These are phyloP conservation scores for Pestalotiopsis sp. DNA, from an alignment of 2,329 filamentous ascomycete species.

Conservation along the genomic window DNA sequence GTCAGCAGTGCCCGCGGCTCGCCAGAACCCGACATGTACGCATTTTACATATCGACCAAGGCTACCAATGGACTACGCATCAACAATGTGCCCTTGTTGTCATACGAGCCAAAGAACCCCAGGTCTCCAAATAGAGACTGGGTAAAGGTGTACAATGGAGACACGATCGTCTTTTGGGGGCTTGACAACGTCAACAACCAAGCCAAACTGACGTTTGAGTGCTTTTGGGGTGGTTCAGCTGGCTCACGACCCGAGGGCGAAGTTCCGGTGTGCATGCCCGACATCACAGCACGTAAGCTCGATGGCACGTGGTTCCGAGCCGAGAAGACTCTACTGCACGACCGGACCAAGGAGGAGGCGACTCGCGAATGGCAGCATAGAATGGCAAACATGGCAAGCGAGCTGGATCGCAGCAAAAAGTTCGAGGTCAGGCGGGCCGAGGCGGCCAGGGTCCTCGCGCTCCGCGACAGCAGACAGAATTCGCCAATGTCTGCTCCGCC, in stretches of 20 bases:
- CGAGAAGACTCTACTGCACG: constrained; percentile 44
- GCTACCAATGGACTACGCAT: constrained; percentile 74
- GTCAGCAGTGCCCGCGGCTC: constrained; percentile 30
- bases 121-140: constrained; percentile 57
- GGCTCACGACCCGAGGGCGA: constrained; percentile 36
- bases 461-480: constrained; percentile 13
- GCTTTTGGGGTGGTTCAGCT: constrained; percentile 57
- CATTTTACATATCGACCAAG: constrained; percentile 77
- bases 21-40: constrained; percentile 52
- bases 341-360: constrained; percentile 42
- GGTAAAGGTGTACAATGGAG: constrained; percentile 74
- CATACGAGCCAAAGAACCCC: constrained; percentile 54
- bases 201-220: constrained; percentile 52
- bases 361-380: constrained; percentile 45
- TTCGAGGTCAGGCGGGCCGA: constrained; percentile 52
- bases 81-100: constrained; percentile 67
- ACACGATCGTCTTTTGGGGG: constrained; percentile 73
- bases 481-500: constrained; percentile 11
- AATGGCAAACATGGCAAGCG: constrained; percentile 39
- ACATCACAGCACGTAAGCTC: constrained; percentile 42
- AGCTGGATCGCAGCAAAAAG: constrained; percentile 47
- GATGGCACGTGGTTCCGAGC: constrained; percentile 48
- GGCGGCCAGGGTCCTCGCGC: constrained; percentile 41
- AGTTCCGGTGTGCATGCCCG: constrained; percentile 36
- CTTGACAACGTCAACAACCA: constrained; percentile 37